Base-by-base conservation (phyloP, 257 asterid genomes). In the Scutellaria barbata region DNA sequence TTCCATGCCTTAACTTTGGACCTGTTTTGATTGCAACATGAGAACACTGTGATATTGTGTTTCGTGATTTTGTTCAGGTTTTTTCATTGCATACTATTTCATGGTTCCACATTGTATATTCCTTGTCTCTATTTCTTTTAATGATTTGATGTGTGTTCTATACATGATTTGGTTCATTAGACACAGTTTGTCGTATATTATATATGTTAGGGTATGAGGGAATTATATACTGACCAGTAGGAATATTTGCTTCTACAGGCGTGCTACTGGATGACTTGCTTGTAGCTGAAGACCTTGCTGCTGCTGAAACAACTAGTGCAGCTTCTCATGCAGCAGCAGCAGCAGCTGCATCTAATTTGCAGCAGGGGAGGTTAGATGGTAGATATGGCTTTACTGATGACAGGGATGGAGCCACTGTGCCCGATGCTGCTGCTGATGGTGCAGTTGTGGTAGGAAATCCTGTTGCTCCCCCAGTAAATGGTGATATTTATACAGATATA, bases 301-400 rank as follows among this genome's bases (percentile, higher is more conserved):
- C 98, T 76, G 90, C 97, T 53, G 99, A 95, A 84, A 95, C 98
- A 30, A 95, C 97, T 22, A 86, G 80, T 76, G 98, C 97, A 72
- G 96, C 98, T 80, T 88, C 99, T 17, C 98, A 91, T 86, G 99
- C 95, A 0, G 98, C 98, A 1, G 98, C 96, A 2, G 95, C 96
- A 7, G 96, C 92, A 5, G 90, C 98, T 41, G 77, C 88, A 48
- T 79, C 95, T 35, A 74, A 83, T 81, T 63, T 84, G 71, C 96
- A 77, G 64, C 84, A 78, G 46, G 96, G 88, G 69, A 83, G 95
- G 73, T 74, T 90, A 41, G 79, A 82, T 52, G 95, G 96, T 76
- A 86, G 96, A 81, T 88, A 85, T 71, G 86, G 85, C 10, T 87
- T 81, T 71, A 68, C 81, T 12, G 95, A 88, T 81, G 96, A 95